Base-by-base conservation (phyloP, 1,139 yeast species). In the Suhomyces maxii region DNA sequence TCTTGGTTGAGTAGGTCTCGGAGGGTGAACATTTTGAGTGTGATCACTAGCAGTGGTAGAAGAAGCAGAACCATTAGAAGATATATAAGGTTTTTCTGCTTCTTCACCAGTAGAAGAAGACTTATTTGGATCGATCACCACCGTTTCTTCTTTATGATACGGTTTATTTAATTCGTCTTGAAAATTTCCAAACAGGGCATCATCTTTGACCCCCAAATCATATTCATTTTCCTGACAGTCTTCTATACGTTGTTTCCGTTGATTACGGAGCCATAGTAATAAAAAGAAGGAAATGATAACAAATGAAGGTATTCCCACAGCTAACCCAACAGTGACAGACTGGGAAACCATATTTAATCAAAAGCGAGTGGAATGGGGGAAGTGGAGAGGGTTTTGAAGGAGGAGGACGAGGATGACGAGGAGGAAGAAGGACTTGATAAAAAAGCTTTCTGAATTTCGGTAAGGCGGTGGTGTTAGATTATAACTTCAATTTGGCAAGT, bases 221-320 rank as follows among this genome's bases (percentile, higher is more conserved):
- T 72, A 57, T 8, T 63, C 70, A 34, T 61, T 55, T 26, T 60
- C 66, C 9, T 51, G 49, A 8, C 50, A 39, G 53, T 71, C 79
- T 55, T 73, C 78, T 39, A 52, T 52, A 30, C 53, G 55, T 50
- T 69, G 76, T 39, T 63, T 60, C 37, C 67, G 61, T 39, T 68
- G 67, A 53, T 67, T 69, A 38, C 72, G 56, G 39, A 56, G 47
- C 68, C 71, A 70, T 7, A 58, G 48, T 25, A 60, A 53, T 12
- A 56, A 53, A 13, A 63, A 50, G 14, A 56, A 45, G 8, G 55
- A 31, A 7, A 71, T 41, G 26, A 72, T 61, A 12, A 70, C 36
- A 39, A 65, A 59, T 34, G 72, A 60, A 3, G 79, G 78, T 33
- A 72, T 55, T 7, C 79, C 79, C 32, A 75, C 71, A 13, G 77